Conservation (phyloP, 176 grass and related monocot species). For the Puya raimondii region DNA sequence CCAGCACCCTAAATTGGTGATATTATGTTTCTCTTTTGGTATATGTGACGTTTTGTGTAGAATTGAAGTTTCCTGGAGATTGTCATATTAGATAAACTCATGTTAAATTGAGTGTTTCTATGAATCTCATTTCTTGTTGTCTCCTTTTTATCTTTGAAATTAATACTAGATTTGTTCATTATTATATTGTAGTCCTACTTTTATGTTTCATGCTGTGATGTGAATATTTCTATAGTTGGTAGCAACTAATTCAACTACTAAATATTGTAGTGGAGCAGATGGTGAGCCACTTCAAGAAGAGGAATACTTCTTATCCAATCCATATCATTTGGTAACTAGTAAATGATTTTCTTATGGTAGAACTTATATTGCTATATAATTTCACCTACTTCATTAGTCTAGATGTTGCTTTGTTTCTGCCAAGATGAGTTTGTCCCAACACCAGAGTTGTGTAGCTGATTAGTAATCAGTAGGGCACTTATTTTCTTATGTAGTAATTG, state of each 20-base stretch:
- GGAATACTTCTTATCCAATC: conserved; percentile 93
- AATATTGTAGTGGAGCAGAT: conserved; percentile 45
- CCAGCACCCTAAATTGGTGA: neutral
- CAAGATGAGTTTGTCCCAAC: neutral
- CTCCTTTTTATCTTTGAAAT: neutral
- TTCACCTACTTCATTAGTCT: neutral
- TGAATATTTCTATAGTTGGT: neutral
- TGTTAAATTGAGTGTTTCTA: neutral
- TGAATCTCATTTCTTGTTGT: neutral
- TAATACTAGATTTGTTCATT: neutral
- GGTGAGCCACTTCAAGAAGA: conserved; percentile 81
- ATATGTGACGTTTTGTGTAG: neutral
- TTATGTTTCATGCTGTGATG: neutral
- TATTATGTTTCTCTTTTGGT: neutral
- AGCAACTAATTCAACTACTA: conserved; percentile 25
- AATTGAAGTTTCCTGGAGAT: neutral
- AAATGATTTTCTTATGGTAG: conserved; percentile 13
- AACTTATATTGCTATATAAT: neutral
- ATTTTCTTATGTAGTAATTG: too few species aligned
- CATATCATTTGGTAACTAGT: conserved; percentile 87
- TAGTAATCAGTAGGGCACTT: too few species aligned
- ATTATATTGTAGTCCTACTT: neutral
- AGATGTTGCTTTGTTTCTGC: neutral
- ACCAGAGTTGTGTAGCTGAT: neutral
- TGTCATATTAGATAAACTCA: neutral